Evolutionary conservation across 192 early-diverging fungal genomes (phyloP), one percentile per base, ranked within the genome.

Genomic region (Globomyces pollinis-pini): DNA sequence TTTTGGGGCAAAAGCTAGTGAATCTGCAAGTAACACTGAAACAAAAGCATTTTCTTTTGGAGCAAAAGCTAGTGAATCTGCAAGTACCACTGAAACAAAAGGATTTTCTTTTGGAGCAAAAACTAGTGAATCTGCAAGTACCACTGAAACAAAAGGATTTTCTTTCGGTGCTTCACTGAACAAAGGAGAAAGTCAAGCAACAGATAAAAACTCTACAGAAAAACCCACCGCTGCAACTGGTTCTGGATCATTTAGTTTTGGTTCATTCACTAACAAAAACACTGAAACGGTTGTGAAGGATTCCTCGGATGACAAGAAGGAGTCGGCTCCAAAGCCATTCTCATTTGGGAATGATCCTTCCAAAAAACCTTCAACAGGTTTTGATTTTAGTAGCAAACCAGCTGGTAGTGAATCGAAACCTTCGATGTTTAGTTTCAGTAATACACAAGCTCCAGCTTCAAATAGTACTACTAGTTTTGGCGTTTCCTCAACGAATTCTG

Each of bases 81-180:
- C 2, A 36, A 36, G 12, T 11, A 29, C 8, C 13, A 13, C 35
- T 36, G 35, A 36, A 8, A 36, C 5, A 49, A 7, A 7, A 49
- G n/a, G 7, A n/a, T 49, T 49, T n/a, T 49, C 45, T 6, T 49
- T 49, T 49, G 45, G 45, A 11, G 45, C 45, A 8, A 23, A 23
- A n/a, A 39, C n/a, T n/a, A n/a, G n/a, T n/a, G n/a, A 39, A 39
- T 15, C 15, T 20, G 15, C 15, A 15, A 39, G 38, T 20, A 49
- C 30, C 5, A 31, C 50, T 13, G 3, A 24, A 34, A 21, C 52
- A 31, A 18, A 24, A 36, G 52, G 7, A 18, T 55, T 55, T 55
- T 36, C 52, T 3, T 55, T 55, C 21, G 31, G 52, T 55, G 24
- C 52, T 55, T 21, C 52, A 15, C 15, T 15, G 20, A 20, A 39